A percentile compares a stretch with the other conserved stretches of the same genome.
Evolutionary conservation across 179 eudicot genomes (phyloP).

Genomic region (Gypsophila paniculata): DNA sequence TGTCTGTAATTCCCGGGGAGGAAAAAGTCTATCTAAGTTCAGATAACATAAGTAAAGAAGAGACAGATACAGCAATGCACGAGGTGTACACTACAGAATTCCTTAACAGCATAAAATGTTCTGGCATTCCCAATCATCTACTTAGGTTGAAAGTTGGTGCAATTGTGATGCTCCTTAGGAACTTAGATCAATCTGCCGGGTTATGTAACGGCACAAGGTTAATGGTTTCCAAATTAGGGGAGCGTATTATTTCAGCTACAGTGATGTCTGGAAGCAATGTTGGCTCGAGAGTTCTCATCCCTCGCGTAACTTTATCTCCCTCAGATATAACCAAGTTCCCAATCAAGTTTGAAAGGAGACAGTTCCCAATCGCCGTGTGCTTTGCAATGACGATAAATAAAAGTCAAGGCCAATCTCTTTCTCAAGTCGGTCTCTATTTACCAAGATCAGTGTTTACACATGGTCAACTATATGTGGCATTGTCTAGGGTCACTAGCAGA

Average conservation of each 20-base stretch:
- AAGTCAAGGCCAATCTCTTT: too few species aligned
- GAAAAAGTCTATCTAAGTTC: background rate
- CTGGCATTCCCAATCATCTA: background rate
- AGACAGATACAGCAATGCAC: background rate
- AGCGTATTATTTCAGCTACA: background rate
- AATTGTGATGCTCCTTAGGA: background rate
- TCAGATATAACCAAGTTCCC: background rate
- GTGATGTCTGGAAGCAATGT: background rate
- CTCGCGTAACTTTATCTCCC: background rate
- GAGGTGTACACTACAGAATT: background rate
- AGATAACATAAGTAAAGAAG: background rate
- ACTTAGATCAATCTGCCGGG: background rate
- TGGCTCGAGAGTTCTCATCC: background rate
- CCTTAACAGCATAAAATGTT: background rate
- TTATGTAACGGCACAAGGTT: background rate
- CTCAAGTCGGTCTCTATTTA: background rate
- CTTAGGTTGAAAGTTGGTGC: background rate
- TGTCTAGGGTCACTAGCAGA: background rate
- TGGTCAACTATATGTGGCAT: background rate
- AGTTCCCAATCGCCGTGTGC: background rate
- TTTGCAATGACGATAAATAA: background rate
- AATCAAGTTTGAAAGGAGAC: background rate
- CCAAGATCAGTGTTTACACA: background rate
- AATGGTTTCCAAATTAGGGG: background rate
- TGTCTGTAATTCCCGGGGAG: background rate